Evolutionary conservation across 306 rosid genomes (phyloP), one percentile per base, ranked within the genome.

Genomic region (Rosa lucieae): DNA sequence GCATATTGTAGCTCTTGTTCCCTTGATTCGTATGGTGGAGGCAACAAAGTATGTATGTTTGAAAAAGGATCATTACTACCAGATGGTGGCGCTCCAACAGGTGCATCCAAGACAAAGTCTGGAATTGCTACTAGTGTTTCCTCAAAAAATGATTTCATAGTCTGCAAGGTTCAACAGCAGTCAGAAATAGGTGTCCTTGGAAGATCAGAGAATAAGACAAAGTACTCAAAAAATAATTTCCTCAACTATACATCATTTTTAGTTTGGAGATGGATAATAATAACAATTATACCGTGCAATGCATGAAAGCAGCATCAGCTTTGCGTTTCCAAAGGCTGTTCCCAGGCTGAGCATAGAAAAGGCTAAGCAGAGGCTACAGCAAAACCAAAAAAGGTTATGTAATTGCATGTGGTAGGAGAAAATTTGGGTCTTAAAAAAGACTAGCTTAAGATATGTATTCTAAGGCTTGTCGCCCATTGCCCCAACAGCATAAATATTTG

Each of bases 301-400:
- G 79, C 39, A 66, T 89, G 81, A 91, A 72, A 74, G 97, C 98
- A 37, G 93, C 87, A 81, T 95, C 97, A 23, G 89, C 97, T 83
- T 95, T 95, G 83, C 99, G 98, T 85, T 95, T 95, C 99, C 99
- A 95, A 55, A 90, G 87, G 63, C 96, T 89, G 82, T 93, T 95
- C 81, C 99, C 93, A 76, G 97, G 92, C 79, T 88, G 97, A 6
- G 92, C 65, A 80, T 91, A 80, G 85, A 95, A 95, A 65, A 92
- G 82, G 62, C 88, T 77, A 72, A 95, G 88, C 80, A 95, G 86
- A 40, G 99, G 99, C 99, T 95, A 93, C 90, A 84, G 75, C 75
- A 86, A 75, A 75, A 75, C 46, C 29, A 29, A 58, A 46, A 10
- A 5, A 21, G 59, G 12, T 75, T 18, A 61, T 26, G 78, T 42